phyloP scores from a whole-genome alignment of 768 basidiomycete species.

The Leccinum variicolor region DNA sequence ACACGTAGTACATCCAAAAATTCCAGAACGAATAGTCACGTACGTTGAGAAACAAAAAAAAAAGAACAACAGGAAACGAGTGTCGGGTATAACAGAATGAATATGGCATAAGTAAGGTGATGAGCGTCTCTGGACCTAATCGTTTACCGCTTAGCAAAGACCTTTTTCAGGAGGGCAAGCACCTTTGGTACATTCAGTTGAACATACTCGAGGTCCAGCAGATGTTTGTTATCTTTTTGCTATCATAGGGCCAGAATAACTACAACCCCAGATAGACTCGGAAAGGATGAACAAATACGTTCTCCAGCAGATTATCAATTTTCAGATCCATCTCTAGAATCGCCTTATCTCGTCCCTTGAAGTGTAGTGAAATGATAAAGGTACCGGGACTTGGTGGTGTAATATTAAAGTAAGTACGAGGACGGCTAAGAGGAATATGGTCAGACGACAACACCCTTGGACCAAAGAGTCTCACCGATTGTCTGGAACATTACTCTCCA shows the following conservation, averaged over 20 bases:
- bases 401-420: slow-evolving; percentile 99
- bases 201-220: slow-evolving; percentile 96
- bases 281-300: slow-evolving; percentile 49
- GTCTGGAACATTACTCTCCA: slow-evolving; percentile 98
- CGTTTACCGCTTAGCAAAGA: slow-evolving; percentile 79
- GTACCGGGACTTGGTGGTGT: slow-evolving; percentile 97
- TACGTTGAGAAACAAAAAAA: slow-evolving; percentile 6
- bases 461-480: slow-evolving; percentile 68
- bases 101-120: slow-evolving; percentile 34
- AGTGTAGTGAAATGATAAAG: slow-evolving; percentile 98
- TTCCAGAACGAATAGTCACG: slow-evolving; percentile 30
- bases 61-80: slow-evolving; percentile 12
- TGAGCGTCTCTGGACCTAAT: neutral
- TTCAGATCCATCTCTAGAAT: slow-evolving; percentile 99
- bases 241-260: slow-evolving; percentile 37
- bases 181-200: slow-evolving; percentile 97
- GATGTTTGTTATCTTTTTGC: slow-evolving; percentile 99
- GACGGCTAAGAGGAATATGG: slow-evolving; percentile 54
- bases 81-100: slow-evolving; percentile 31
- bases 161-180: slow-evolving; percentile 87
- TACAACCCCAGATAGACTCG: neutral
- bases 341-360: slow-evolving; percentile 99
- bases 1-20: slow-evolving; percentile 34
- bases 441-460: neutral
- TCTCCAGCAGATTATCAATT: slow-evolving; percentile 96